Base-by-base conservation (phyloP, 306 rosid genomes). In the Astragalus glycyphyllos region DNA sequence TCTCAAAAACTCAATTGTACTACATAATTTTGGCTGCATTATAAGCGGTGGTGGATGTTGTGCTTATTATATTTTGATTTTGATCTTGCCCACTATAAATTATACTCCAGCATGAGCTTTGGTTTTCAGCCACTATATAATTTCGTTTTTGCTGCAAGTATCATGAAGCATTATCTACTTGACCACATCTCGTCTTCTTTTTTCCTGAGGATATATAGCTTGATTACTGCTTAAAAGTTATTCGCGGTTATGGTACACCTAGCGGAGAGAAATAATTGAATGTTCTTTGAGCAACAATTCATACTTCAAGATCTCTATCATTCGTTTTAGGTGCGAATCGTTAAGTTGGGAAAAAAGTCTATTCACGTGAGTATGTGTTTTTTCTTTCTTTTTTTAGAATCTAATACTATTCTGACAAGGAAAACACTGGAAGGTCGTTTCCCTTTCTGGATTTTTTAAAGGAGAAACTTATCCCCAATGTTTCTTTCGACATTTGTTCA, bases 51-150 rank as follows among this genome's bases (percentile, higher is more conserved):
- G 49, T 23, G 61, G 60, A 59, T 68, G 47, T 29, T 48, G 51
- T 41, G 55, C 49, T 56, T 44, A 65, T 77, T 66, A 10, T 58
- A 63, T 66, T 67, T 58, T 54, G 42, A 63, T 66, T 67, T 58
- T 54, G 42, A 51, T 48, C 44, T 20, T 58, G 45, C 47, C n/a
- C 54, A 31, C 31, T 65, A 11, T 46, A 37, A 51, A 47, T 50
- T 58, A 58, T 65, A 53, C 20, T 64, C 10, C 12, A 74, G 56
- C 31, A 67, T 12, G 35, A 20, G 23, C 23, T 50, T 58, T 9
- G 14, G 65, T 51, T 31, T 69, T 64, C 38, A 46, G 57, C 38
- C 6, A 40, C 60, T 11, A 9, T 49, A 34, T 31, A 3, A 50
- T 49, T 57, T 38, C 20, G 20, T 50, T 65, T 44, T 48, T 67